Conservation (phyloP, 2,329 filamentous ascomycete species). For the Sclerotinia minor region DNA sequence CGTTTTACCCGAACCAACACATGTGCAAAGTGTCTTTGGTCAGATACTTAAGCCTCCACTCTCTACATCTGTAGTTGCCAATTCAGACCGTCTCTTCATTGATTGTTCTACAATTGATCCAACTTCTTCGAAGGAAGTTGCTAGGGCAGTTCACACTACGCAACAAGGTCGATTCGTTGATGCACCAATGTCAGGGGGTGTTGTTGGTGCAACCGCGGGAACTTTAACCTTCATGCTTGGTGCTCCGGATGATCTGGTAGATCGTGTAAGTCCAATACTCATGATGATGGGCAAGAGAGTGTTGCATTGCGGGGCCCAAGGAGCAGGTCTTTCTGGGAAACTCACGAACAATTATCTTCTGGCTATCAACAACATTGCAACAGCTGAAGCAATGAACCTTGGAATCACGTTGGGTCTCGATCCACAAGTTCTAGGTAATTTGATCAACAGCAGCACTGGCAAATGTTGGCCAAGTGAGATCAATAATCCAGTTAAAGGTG, state of each 20-base stretch:
- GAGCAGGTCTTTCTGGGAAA: slow-evolving; percentile 85
- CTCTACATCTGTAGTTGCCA: slow-evolving; percentile 48
- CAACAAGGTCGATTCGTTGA: slow-evolving; percentile 80
- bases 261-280: slow-evolving; percentile 67
- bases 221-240: slow-evolving; percentile 97
- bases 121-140: slow-evolving; percentile 75
- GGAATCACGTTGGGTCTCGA: slow-evolving; percentile 57
- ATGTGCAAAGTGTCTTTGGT: slow-evolving; percentile 80
- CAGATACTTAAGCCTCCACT: slow-evolving; percentile 67
- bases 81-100: slow-evolving; percentile 76
- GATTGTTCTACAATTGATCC: slow-evolving; percentile 98
- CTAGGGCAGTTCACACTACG: slow-evolving; percentile 64
- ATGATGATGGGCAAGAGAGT: slow-evolving; percentile 83
- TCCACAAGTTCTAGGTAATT: slow-evolving; percentile 66
- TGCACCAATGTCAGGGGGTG: slow-evolving; percentile 94
- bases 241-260: slow-evolving; percentile 58
- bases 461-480: slow-evolving; percentile 93
- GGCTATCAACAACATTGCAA: slow-evolving; percentile 80
- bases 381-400: slow-evolving; percentile 60
- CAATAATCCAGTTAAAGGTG: slow-evolving; percentile 91
- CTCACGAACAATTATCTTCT: slow-evolving; percentile 97
- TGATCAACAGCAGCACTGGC: slow-evolving; percentile 95
- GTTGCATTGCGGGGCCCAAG: slow-evolving; percentile 81
- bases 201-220: slow-evolving; percentile 84
- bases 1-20: slow-evolving; percentile 82